These are phyloP conservation scores for Davidsoniella australis DNA, from an alignment of 2,329 filamentous ascomycete genomes.

Conservation along the genomic window DNA sequence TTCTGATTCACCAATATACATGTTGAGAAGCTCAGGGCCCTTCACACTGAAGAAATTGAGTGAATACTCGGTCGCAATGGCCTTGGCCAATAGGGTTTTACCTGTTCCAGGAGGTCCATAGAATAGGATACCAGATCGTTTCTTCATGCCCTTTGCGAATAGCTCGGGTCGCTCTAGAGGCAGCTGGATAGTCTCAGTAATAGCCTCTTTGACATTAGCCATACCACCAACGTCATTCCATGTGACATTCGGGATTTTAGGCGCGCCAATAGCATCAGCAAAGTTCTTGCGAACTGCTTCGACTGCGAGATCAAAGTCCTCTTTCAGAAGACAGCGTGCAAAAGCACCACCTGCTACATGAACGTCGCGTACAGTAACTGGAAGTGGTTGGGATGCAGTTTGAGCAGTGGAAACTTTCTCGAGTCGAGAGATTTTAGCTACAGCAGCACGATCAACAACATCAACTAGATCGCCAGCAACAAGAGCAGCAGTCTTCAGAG, in stretches of 20 bases:
- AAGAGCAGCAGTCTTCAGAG: conserved; percentile 85
- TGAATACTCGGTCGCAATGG: conserved; percentile 83
- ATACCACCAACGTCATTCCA: conserved; percentile 95
- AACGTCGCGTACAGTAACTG: conserved; percentile 62
- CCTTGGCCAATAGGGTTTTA: conserved; percentile 83
- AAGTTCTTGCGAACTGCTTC: conserved; percentile 96
- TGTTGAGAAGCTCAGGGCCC: conserved; percentile 78
- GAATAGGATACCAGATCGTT: conserved; percentile 82
- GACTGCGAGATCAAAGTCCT: conserved; percentile 82
- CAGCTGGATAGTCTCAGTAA: conserved; percentile 89
- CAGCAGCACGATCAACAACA: conserved; percentile 75
- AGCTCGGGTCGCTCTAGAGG: conserved; percentile 82
- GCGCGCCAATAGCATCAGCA: conserved; percentile 88
- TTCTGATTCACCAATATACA: conserved; percentile 92
- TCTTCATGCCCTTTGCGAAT: conserved; percentile 96
- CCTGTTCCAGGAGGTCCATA: conserved; percentile 84
- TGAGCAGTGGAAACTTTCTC: conserved; percentile 34
- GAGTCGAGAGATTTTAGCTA: conserved; percentile 59
- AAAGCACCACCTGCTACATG: conserved; percentile 70
- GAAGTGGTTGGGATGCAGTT: conserved; percentile 17
- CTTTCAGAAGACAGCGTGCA: conserved; percentile 59
- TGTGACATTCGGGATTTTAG: conserved; percentile 91
- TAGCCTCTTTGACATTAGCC: conserved; percentile 88
- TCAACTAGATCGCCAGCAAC: conserved; percentile 90
- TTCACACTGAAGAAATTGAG: conserved; percentile 93